phyloP scores from a whole-genome alignment of 2,329 filamentous ascomycete genomes.

The Cercospora sp. region DNA sequence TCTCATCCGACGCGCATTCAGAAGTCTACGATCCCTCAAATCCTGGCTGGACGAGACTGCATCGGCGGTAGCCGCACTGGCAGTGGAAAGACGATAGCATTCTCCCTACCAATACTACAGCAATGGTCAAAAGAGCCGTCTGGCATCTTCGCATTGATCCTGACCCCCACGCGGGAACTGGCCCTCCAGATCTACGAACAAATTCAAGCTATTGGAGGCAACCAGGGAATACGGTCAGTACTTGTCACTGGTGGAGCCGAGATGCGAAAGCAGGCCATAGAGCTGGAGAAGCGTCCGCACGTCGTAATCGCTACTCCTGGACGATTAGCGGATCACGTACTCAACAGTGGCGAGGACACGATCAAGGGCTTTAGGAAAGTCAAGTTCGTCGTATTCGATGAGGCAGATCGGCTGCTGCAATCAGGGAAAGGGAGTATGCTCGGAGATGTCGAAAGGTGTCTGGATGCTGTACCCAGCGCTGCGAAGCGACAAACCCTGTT shows the following conservation, averaged over 20 bases:
- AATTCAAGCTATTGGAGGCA: slow-evolving; percentile 86
- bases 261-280: slow-evolving; percentile 87
- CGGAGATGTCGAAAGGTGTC: slow-evolving; percentile 86
- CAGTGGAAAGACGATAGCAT: slow-evolving; percentile 96
- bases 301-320: slow-evolving; percentile 94
- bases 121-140: slow-evolving; percentile 90
- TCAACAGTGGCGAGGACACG: slow-evolving; percentile 87
- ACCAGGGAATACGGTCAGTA: slow-evolving; percentile 81
- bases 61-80: slow-evolving; percentile 93
- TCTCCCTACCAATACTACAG: slow-evolving; percentile 90
- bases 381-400: slow-evolving; percentile 86
- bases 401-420: slow-evolving; percentile 85
- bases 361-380: slow-evolving; percentile 76
- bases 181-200: slow-evolving; percentile 97
- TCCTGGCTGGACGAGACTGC: slow-evolving; percentile 85
- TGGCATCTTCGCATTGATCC: slow-evolving; percentile 83
- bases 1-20: slow-evolving; percentile 89
- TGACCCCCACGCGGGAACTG: slow-evolving; percentile 89
- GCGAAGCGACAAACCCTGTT: slow-evolving; percentile 83
- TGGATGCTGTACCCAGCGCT: slow-evolving; percentile 76
- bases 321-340: slow-evolving; percentile 88
- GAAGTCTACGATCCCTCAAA: slow-evolving; percentile 87
- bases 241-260: slow-evolving; percentile 92
- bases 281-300: slow-evolving; percentile 78
- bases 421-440: slow-evolving; percentile 81